Percentiles rank a stretch among this genome's conserved stretches.
Conservation (phyloP, 1,139 yeast genomes). For the Candida sp. region DNA sequence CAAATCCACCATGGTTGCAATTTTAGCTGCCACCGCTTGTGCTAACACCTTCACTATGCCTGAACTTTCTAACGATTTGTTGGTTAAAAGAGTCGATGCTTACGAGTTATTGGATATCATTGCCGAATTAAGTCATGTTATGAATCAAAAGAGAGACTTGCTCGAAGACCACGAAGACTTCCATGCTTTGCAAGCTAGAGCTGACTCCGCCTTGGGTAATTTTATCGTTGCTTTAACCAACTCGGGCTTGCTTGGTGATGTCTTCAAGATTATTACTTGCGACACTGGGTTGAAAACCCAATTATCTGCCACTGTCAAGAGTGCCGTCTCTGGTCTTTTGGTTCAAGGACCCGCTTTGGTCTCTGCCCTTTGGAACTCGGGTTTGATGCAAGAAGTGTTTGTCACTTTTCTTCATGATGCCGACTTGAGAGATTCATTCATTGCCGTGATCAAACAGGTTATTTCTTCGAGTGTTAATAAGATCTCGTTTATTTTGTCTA, state of each 20-base stretch:
- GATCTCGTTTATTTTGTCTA: constrained; percentile 14
- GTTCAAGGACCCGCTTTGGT: constrained; percentile 44
- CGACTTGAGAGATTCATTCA: constrained; percentile 32
- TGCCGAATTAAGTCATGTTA: constrained; percentile 26
- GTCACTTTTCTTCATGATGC: constrained; percentile 29
- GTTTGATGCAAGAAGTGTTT: constrained; percentile 35
- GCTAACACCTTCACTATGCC: constrained; percentile 41
- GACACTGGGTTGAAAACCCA: constrained; percentile 25
- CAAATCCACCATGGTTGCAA: constrained; percentile 38
- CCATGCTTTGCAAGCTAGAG: constrained; percentile 33
- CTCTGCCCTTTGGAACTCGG: constrained; percentile 43
- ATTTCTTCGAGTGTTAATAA: constrained; percentile 29
- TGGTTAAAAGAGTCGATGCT: constrained; percentile 37
- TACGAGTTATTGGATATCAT: constrained; percentile 32
- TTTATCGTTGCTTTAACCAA: constrained; percentile 35
- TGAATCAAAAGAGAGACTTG: constrained; percentile 33
- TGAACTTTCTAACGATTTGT: constrained; percentile 7
- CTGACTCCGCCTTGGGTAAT: constrained; percentile 32
- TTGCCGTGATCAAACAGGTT: constrained; percentile 32
- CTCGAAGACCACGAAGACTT: constrained; percentile 25
- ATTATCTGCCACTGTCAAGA: constrained; percentile 24
- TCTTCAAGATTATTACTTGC: constrained; percentile 35
- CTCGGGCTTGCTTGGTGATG: constrained; percentile 39
- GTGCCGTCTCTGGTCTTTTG: constrained; percentile 32
- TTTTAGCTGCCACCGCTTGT: constrained; percentile 37